Evolutionary conservation across 192 early-diverging fungal genomes (phyloP).

Genomic region (Phlyctochytrium bullatum): DNA sequence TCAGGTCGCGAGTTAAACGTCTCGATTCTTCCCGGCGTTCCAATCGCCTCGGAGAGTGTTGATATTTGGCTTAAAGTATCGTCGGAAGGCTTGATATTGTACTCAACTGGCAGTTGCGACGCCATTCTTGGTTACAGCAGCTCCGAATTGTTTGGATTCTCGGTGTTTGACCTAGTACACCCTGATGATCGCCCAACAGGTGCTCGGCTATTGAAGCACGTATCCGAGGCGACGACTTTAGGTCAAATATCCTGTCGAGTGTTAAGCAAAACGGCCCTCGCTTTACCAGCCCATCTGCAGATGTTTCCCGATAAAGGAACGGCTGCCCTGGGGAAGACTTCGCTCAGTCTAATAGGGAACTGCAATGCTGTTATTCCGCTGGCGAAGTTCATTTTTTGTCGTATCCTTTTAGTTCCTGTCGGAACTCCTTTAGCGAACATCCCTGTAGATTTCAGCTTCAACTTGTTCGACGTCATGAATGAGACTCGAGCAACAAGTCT

Average conservation of each 20-base stretch:
- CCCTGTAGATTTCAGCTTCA: conserved; percentile 1
- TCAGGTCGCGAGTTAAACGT: conserved; percentile 55
- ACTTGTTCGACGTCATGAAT: conserved; percentile 30
- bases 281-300: neutral
- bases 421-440: neutral
- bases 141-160: neutral
- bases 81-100: conserved; percentile 55
- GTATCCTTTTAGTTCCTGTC: neutral
- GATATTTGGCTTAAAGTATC: conserved; percentile 66
- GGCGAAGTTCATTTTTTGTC: neutral
- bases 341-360: neutral
- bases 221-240: neutral
- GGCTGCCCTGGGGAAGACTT: neutral
- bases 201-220: neutral
- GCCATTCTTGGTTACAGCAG: conserved; percentile 16
- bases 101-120: conserved; percentile 9
- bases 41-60: conserved; percentile 21
- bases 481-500: conserved; percentile 47
- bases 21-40: conserved; percentile 33
- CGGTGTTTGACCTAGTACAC: neutral
- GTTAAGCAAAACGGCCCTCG: neutral
- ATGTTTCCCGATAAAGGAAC: conserved; percentile 1
- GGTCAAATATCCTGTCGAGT: neutral
- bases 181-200: neutral
- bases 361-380: neutral